A percentile compares a stretch with the other conserved stretches of the same genome.
Evolutionary conservation across 2,329 filamentous ascomycete genomes (phyloP).

Genomic region (Colletotrichum endophyticum): DNA sequence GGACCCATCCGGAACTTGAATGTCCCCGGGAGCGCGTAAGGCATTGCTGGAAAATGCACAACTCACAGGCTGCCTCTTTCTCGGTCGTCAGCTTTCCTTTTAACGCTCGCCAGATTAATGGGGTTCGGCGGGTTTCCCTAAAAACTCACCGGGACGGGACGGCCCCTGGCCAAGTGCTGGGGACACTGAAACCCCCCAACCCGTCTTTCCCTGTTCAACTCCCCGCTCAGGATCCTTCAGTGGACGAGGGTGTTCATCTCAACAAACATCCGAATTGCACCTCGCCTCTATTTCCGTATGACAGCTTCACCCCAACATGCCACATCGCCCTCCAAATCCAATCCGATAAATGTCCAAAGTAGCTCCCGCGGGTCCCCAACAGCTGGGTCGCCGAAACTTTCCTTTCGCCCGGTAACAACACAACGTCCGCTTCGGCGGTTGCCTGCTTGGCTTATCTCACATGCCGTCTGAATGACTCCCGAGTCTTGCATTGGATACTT

Average conservation of each 20-base stretch:
- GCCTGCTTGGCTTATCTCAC: not conserved
- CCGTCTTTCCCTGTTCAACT: not conserved
- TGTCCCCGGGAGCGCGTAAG: not conserved
- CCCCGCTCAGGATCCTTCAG: not conserved
- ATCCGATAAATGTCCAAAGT: not conserved
- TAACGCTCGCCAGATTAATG: not conserved
- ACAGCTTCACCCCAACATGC: slow-evolving; percentile 6
- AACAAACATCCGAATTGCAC: not conserved
- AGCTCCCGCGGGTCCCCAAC: not conserved
- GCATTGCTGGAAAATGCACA: not conserved
- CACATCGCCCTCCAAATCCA: not conserved
- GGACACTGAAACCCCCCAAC: not conserved
- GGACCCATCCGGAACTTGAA: not conserved
- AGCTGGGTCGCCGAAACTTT: not conserved
- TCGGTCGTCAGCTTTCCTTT: not conserved
- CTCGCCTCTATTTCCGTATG: not conserved
- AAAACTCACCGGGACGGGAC: not conserved
- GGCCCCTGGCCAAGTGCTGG: not conserved
- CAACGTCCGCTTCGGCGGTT: not conserved
- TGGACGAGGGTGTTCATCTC: not conserved
- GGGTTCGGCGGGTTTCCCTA: not conserved
- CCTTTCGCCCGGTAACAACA: not conserved
- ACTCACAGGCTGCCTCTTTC: not conserved
- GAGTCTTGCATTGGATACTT: not conserved
- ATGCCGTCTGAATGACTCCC: not conserved